A percentile compares a stretch with the other conserved stretches of the same genome.
Conservation (phyloP, 345 rosid genomes). For the Camelina hispida region DNA sequence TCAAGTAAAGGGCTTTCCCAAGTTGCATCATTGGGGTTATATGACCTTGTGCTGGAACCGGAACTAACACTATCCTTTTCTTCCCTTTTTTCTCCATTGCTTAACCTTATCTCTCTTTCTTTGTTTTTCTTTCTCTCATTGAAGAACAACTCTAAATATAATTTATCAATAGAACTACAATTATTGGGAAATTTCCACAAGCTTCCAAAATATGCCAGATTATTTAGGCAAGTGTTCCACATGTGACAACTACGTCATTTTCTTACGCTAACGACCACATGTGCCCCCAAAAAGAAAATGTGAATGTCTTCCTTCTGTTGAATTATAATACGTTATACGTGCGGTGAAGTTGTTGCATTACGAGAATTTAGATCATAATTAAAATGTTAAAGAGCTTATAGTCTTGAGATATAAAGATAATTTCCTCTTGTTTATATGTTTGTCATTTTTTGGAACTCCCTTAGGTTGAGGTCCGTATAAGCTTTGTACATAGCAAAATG, state of each 20-base stretch:
- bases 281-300: background rate
- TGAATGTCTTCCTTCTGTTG: too few species aligned
- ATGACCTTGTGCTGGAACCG: slow-evolving; percentile 64
- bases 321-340: too few species aligned
- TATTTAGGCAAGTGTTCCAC: background rate
- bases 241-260: background rate
- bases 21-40: slow-evolving; percentile 69
- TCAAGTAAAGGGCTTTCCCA: slow-evolving; percentile 51
- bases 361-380: too few species aligned
- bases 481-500: too few species aligned
- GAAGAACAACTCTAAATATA: background rate
- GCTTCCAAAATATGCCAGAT: background rate
- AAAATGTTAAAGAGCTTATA: too few species aligned
- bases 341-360: too few species aligned
- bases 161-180: background rate
- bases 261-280: background rate
- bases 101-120: background rate
- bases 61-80: slow-evolving; percentile 53
- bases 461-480: too few species aligned
- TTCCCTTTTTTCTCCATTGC: slow-evolving; percentile 10
- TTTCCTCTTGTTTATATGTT: too few species aligned
- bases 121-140: background rate
- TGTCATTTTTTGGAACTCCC: too few species aligned
- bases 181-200: too few species aligned
- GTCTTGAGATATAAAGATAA: too few species aligned